Evolutionary conservation across 2,329 filamentous ascomycete genomes (phyloP), one percentile per base, ranked within the genome.

Genomic region (Ceratocystis huliohia): DNA sequence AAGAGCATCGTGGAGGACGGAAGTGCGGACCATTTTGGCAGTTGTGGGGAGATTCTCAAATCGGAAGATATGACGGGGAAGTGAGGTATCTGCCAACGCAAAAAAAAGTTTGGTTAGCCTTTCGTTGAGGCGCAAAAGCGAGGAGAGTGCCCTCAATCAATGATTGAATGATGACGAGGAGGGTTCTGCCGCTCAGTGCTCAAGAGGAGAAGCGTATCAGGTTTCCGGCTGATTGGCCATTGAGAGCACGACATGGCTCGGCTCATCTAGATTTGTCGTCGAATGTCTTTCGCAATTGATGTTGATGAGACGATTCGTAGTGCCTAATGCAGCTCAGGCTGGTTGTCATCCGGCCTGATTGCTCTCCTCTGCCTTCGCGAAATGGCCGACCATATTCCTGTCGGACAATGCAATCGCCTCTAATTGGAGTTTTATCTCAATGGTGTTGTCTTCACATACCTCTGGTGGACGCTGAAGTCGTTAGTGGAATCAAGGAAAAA

Each of bases 1-100:
- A 76, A 96, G 89, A 78, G 90, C 91, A 88, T 99, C 94, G 86
- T 97, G 95, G 81, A 99, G 92, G 77, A 97, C 94, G 79, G 91
- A 96, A 76, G 94, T 97, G 84, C 90, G 91, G 82, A 96, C 92
- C 93, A 99, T 99, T 78, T 89, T 96, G 86, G 78, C 86, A 85
- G 84, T 83, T 72, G 77, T 74, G 70, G 70, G 76, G 84, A 90
- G 88, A 91, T 91, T 91, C 87, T 91, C 87, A 88, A 83, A 83
- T 88, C 87, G 80, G 73, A 64, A 61, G 56, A 63, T 63, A 20
- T 73, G 56, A 20, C 17, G 56, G 17, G 76, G 79, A 84, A 79
- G 79, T 84, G 83, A 86, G 83, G 83, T 86, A 84, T 86, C 84
- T 87, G 77, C 75, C 64, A 75, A 73, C 61, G 69, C 66, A 67